Evolutionary conservation across 306 rosid species (phyloP).

Genomic region (Castanea mollissima): DNA sequence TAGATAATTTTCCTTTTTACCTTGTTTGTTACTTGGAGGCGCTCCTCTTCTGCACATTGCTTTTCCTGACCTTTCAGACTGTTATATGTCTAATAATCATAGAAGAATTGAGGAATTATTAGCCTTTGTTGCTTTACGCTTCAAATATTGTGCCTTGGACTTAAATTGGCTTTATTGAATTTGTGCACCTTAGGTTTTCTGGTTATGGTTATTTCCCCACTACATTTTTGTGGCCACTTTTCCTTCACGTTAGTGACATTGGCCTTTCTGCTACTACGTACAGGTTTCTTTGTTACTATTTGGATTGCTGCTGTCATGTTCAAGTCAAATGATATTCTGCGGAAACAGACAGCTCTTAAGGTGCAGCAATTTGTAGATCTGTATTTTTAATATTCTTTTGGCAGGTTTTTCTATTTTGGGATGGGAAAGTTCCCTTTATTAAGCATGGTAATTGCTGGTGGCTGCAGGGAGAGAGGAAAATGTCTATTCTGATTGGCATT

Average conservation of each 20-base stretch:
- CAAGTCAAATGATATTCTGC: conserved; percentile 87
- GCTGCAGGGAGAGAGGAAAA: conserved; percentile 95
- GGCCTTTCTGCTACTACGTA: conserved; percentile 6
- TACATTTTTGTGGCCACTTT: not conserved
- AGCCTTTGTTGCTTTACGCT: not conserved
- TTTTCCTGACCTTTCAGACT: not conserved
- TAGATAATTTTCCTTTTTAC: not conserved
- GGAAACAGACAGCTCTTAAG: conserved; percentile 88
- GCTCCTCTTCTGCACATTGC: not conserved
- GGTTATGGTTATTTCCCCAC: not conserved
- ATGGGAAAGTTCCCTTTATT: conserved; percentile 5
- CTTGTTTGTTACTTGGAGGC: not conserved
- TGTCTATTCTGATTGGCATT: conserved; percentile 63
- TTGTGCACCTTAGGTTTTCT: not conserved
- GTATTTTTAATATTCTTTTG: not conserved
- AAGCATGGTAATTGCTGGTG: conserved; percentile 24
- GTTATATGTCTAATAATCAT: not conserved
- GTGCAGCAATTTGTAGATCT: conserved; percentile 24
- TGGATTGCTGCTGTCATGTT: conserved; percentile 93
- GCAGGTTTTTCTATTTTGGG: not conserved
- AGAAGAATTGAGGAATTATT: not conserved
- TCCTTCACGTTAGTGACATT: not conserved
- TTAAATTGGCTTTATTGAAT: not conserved
- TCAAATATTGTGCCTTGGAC: not conserved
- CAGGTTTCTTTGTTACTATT: conserved; percentile 70